Base-by-base conservation (phyloP, 2,329 filamentous ascomycete species). In the Pseudogymnoascus sp. region DNA sequence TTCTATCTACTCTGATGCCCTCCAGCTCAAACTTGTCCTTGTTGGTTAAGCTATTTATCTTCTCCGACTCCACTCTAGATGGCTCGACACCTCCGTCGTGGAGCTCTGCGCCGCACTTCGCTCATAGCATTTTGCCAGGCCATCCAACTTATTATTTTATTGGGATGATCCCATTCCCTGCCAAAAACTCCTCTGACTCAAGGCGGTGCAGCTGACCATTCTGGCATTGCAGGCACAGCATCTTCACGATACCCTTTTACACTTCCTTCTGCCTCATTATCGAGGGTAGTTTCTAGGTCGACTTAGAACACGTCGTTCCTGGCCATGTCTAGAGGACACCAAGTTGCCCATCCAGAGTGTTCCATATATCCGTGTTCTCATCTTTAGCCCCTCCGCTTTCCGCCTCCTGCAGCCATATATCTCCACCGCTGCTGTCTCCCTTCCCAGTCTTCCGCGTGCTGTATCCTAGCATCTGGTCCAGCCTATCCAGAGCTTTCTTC, bases 401-500 rank as follows among this genome's bases (percentile, higher is more conserved):
- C 50, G n/a, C 38, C n/a, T 57, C 60, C 20, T 53, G 33, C 9
- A 53, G 18, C 30, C 60, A 60, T 14, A 61, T 57, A 2, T 41
- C 33, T 14, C 57, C 38, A 28, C 6, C 43, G 36, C 37, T 39
- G 20, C 6, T 14, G 53, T 53, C 20, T 18, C 39, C 12, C 30
- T 59, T 58, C 20, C 60, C 43, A 9, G 50, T 58, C 15, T 59
- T 57, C n/a, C 30, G 33, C n/a, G 35, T 9, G 15, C 30, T 43
- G 14, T 15, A 20, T 28, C 20, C 62, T 59, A 28, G 4, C 20
- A 25, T 63, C 57, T 36, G 63, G 35, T 0, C 80, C 79, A 7
- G 85, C 68, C 6, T 86, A 72, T 38, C 72, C 2, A 87, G 67
- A 1, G 74, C 73, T 58, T 75, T 72, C 68, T 80, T 78, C 11